These are phyloP conservation scores for Spongospora subterranea DNA, from an alignment of 208 protist species.

Conservation along the genomic window DNA sequence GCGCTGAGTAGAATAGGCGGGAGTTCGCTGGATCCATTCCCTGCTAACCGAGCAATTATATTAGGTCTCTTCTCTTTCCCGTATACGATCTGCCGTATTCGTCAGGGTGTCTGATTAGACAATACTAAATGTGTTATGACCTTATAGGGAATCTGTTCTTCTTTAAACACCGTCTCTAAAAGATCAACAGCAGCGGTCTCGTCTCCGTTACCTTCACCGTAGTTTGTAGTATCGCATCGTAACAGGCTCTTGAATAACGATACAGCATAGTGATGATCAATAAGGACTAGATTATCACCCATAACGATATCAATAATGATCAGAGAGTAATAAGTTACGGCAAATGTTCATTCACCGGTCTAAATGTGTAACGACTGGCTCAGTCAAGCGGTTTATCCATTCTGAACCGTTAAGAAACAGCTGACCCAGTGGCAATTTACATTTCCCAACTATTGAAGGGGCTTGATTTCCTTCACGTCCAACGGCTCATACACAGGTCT, in stretches of 20 bases:
- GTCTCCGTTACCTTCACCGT: not conserved
- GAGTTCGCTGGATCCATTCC: not conserved
- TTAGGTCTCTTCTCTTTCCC: not conserved
- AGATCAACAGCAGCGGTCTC: not conserved
- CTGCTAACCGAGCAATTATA: conserved; percentile 4
- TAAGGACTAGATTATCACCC: too few species aligned
- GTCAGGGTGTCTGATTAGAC: too few species aligned
- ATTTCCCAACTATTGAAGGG: conserved; percentile 82
- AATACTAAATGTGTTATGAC: too few species aligned
- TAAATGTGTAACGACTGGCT: too few species aligned
- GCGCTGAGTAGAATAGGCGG: not conserved
- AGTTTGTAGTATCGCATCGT: conserved; percentile 2
- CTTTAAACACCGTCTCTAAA: not conserved
- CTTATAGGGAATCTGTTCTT: not conserved
- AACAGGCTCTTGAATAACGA: not conserved
- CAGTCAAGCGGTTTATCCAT: too few species aligned
- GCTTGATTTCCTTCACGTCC: conserved; percentile 82
- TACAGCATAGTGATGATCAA: too few species aligned
- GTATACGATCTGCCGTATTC: too few species aligned
- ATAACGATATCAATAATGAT: too few species aligned
- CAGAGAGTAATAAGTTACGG: too few species aligned
- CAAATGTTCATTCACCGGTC: too few species aligned
- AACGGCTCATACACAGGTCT: conserved; percentile 72
- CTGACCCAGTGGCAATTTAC: conserved; percentile 81
- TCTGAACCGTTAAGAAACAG: too few species aligned